Evolutionary conservation across 2,329 filamentous ascomycete genomes (phyloP), one percentile per base, ranked within the genome.

Genomic region (Sclerotinia borealis): DNA sequence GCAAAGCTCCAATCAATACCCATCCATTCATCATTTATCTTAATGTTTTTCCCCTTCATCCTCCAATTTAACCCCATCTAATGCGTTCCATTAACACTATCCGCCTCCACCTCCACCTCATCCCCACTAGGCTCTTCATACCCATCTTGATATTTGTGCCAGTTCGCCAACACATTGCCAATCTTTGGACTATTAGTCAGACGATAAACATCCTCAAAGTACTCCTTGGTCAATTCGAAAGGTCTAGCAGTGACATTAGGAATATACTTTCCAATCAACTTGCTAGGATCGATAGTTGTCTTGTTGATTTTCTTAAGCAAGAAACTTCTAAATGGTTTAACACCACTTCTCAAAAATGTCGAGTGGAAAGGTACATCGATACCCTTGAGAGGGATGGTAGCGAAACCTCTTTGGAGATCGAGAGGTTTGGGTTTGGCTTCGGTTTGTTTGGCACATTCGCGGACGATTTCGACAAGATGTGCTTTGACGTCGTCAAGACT

Each of bases 241-340:
- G 95, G 95, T 79, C 88, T 88, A 64, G 95, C 95, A 63, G 95
- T 99, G 70, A 99, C 96, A 78, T 99, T 99, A 71, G 95, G 95
- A 70, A 99, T 98, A 80, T 99, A 99, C 80, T 99, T 99, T 73
- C 95, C 95, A 70, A 99, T 85, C 73, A 99, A 80, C 83, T 98
- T 98, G 76, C 91, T 90, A 6, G 95, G 95, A 76, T 99, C 95
- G 76, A 99, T 98, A 61, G 91, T 96, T 29, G 93, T 97, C 86
- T 96, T 96, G 84, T 98, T 92, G 81, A 99, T 98, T 86, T 99
- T 99, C 90, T 98, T 99, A 72, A 98, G 88, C 75, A 99, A 79
- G 86, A 99, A 99, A 50, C 89, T 93, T 70, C 95, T 86, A 92
- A 99, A 99, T 52, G 96, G 95, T 84, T 99, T 99, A 77, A 99